These are phyloP conservation scores for Striga hermonthica DNA, from an alignment of 305 asterid species.

Conservation along the genomic window DNA sequence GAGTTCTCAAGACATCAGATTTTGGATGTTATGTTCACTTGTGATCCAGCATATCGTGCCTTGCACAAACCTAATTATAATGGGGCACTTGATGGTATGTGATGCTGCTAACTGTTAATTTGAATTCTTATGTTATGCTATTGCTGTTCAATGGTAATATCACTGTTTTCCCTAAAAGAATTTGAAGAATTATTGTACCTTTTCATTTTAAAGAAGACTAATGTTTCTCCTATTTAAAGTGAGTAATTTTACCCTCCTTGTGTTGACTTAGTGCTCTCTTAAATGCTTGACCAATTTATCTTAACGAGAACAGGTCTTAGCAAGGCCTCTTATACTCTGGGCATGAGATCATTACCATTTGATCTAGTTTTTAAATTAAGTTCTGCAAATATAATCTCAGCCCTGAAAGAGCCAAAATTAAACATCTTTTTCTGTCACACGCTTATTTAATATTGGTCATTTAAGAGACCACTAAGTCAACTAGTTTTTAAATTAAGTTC, in stretches of 20 bases:
- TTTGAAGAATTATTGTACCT: conserved; percentile 15
- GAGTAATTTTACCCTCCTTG: conserved; percentile 12
- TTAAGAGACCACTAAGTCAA: no score
- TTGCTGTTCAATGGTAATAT: conserved; percentile 14
- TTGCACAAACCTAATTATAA: conserved; percentile 74
- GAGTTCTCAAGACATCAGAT: conserved; percentile 97
- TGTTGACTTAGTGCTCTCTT: conserved; percentile 20
- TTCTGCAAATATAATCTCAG: conserved; percentile 20
- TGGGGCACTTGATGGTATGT: conserved; percentile 69
- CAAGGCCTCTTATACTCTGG: conserved; percentile 28
- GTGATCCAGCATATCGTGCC: conserved; percentile 92
- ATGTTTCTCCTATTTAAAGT: conserved; percentile 19
- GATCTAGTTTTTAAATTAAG: conserved; percentile 15
- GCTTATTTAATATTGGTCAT: conserved; percentile 31
- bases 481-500: conserved; percentile 16
- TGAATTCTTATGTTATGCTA: conserved; percentile 22
- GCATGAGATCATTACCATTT: conserved; percentile 23
- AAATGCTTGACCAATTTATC: conserved; percentile 16
- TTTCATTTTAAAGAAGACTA: conserved; percentile 8
- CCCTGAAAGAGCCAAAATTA: conserved; percentile 26
- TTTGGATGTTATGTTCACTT: conserved; percentile 76
- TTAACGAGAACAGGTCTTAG: conserved; percentile 21
- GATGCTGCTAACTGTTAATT: conserved; percentile 33
- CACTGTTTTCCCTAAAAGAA: conserved; percentile 5
- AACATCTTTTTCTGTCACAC: conserved; percentile 24